A percentile compares a stretch with the other conserved stretches of the same genome.
phyloP scores from a whole-genome alignment of 306 rosid species.

The Corylus americana region DNA sequence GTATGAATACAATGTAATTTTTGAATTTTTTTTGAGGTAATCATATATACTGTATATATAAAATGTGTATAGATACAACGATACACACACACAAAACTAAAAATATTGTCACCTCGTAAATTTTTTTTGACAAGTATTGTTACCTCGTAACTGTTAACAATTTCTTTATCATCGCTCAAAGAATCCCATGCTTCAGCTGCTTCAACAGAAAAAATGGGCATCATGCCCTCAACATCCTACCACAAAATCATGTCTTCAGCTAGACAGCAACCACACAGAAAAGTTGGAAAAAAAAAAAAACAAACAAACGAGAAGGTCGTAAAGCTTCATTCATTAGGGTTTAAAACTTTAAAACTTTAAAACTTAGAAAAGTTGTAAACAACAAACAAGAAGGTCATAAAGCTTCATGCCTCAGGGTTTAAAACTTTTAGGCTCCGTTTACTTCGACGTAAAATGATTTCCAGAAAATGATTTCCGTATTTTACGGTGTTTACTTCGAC shows the following conservation, averaged over 20 bases:
- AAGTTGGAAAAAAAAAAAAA: neutral
- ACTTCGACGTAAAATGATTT: too few species aligned
- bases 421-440: too few species aligned
- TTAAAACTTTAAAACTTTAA: neutral
- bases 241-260: constrained; percentile 39
- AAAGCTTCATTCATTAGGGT: neutral
- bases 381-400: neutral
- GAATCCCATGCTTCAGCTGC: constrained; percentile 95
- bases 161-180: constrained; percentile 83
- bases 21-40: neutral
- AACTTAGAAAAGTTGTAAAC: neutral
- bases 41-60: neutral
- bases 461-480: too few species aligned
- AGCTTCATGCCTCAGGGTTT: neutral
- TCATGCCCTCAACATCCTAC: constrained; percentile 99
- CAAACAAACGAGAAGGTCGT: neutral
- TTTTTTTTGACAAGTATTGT: too few species aligned
- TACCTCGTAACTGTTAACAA: constrained; percentile 91
- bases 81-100: too few species aligned
- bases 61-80: too few species aligned
- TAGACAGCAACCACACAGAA: constrained; percentile 33
- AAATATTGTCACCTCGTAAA: too few species aligned
- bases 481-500: too few species aligned
- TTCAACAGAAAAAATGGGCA: constrained; percentile 87
- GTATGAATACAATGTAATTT: neutral